Evolutionary conservation across 192 early-diverging fungal species (phyloP).

Genomic region (Podila minutissima): DNA sequence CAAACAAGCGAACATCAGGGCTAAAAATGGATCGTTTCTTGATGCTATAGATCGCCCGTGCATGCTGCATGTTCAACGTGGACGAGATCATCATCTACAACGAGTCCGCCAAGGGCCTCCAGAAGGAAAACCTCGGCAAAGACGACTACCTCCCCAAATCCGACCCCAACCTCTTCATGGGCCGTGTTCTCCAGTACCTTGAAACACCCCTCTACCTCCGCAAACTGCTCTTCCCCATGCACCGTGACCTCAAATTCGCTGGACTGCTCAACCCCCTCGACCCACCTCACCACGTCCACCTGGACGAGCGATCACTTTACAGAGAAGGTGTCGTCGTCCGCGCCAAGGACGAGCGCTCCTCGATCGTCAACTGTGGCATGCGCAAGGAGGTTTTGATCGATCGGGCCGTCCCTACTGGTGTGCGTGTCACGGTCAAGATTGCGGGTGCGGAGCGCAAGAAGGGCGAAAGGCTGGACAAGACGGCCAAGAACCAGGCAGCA

Average conservation of each 20-base stretch:
- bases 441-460: constrained; percentile 37
- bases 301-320: constrained; percentile 67
- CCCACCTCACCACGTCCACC: constrained; percentile 71
- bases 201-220: constrained; percentile 78
- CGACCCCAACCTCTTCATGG: constrained; percentile 71
- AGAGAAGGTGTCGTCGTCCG: constrained; percentile 70
- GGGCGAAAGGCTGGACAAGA: constrained; percentile 31
- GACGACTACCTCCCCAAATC: constrained; percentile 50
- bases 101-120: constrained; percentile 52
- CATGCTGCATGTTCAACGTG: constrained; percentile 65
- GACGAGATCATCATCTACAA: constrained; percentile 78
- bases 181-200: constrained; percentile 71
- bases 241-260: constrained; percentile 70
- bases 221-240: constrained; percentile 73
- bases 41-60: constrained; percentile 61
- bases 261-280: constrained; percentile 72
- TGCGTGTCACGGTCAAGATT: constrained; percentile 66
- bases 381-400: constrained; percentile 61
- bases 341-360: constrained; percentile 30
- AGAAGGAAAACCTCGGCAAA: constrained; percentile 52
- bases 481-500: constrained; percentile 28
- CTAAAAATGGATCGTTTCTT: no score
- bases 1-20: background rate
- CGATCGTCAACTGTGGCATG: constrained; percentile 50
- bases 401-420: constrained; percentile 60